These are phyloP conservation scores for Chlorella sp. DNA, from an alignment of 139 green algal species.

Conservation along the genomic window DNA sequence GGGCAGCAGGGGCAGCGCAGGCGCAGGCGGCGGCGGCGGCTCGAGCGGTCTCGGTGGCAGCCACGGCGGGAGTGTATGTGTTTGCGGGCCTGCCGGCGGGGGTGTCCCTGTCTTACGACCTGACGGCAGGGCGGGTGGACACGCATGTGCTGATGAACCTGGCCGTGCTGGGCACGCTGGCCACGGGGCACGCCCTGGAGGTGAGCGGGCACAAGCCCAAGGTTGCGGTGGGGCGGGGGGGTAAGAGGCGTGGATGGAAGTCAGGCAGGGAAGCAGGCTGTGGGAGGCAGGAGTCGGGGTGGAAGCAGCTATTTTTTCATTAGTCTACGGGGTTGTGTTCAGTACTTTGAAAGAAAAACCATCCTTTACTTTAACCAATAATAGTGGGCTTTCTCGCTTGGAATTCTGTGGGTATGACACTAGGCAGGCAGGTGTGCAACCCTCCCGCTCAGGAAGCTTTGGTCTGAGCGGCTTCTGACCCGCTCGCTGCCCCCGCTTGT, in stretches of 20 bases:
- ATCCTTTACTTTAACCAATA: too few relatives aligned
- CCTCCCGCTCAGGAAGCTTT: too few relatives aligned
- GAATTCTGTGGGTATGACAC: background rate
- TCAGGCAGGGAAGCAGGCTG: too few relatives aligned
- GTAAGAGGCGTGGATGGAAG: too few relatives aligned
- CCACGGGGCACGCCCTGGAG: slow-evolving; percentile 75
- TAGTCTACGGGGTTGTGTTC: too few relatives aligned
- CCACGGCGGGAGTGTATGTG: slow-evolving; percentile 39
- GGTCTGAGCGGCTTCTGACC: background rate
- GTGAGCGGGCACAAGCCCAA: slow-evolving; percentile 36
- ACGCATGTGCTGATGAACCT: slow-evolving; percentile 89
- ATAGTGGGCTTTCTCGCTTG: too few relatives aligned
- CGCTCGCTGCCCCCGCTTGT: background rate
- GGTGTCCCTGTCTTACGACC: slow-evolving; percentile 48
- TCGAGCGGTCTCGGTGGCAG: background rate
- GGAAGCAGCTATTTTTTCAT: too few relatives aligned
- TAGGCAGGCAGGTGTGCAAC: too few relatives aligned
- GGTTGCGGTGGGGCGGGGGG: background rate
- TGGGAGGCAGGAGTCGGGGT: too few relatives aligned
- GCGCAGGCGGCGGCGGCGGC: background rate
- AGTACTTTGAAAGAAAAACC: too few relatives aligned
- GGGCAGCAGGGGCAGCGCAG: background rate
- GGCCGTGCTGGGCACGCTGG: slow-evolving; percentile 74
- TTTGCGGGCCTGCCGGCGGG: slow-evolving; percentile 52
- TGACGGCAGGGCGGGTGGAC: slow-evolving; percentile 67